A percentile compares a stretch with the other conserved stretches of the same genome.
Conservation (phyloP, 352 stramenopile genomes). For the Phytopythium litorale region DNA sequence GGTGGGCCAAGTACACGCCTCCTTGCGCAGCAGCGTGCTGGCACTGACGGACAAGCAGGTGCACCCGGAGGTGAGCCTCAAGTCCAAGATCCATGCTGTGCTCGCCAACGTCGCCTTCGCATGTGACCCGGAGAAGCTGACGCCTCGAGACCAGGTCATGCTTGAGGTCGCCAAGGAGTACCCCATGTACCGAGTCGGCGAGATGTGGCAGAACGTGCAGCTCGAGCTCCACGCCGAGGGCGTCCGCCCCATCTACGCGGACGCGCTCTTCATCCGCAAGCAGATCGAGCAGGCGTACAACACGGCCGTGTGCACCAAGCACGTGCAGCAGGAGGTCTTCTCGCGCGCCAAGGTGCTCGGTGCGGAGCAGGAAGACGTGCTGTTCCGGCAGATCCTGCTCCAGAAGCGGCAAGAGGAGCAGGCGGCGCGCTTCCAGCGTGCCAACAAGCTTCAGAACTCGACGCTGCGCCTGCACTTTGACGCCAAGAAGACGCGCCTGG, state of each 20-base stretch:
- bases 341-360: slow-evolving; percentile 14
- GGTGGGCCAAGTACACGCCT: slow-evolving; percentile 5
- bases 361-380: slow-evolving; percentile 25
- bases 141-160: slow-evolving; percentile 48
- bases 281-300: slow-evolving; percentile 77
- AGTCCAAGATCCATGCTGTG: slow-evolving; percentile 67
- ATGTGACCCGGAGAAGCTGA: slow-evolving; percentile 28
- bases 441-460: slow-evolving; percentile 57
- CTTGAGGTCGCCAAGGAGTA: slow-evolving; percentile 77
- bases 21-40: slow-evolving; percentile 18
- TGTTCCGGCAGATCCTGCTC: slow-evolving; percentile 47
- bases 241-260: slow-evolving; percentile 67
- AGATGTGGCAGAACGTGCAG: slow-evolving; percentile 76
- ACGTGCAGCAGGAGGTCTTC: slow-evolving; percentile 53
- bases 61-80: slow-evolving; percentile 55
- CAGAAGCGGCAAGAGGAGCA: slow-evolving; percentile 74
- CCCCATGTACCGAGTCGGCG: slow-evolving; percentile 55
- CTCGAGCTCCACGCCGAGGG: slow-evolving; percentile 55
- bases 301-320: slow-evolving; percentile 56
- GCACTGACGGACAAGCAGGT: slow-evolving; percentile 26
- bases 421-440: slow-evolving; percentile 48
- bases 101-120: slow-evolving; percentile 61
- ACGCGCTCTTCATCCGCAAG: slow-evolving; percentile 64
- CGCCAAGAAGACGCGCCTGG: slow-evolving; percentile 63
- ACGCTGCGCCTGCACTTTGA: slow-evolving; percentile 75